phyloP scores from a whole-genome alignment of 2,329 filamentous ascomycete species.

The Ceratocystis variospora region DNA sequence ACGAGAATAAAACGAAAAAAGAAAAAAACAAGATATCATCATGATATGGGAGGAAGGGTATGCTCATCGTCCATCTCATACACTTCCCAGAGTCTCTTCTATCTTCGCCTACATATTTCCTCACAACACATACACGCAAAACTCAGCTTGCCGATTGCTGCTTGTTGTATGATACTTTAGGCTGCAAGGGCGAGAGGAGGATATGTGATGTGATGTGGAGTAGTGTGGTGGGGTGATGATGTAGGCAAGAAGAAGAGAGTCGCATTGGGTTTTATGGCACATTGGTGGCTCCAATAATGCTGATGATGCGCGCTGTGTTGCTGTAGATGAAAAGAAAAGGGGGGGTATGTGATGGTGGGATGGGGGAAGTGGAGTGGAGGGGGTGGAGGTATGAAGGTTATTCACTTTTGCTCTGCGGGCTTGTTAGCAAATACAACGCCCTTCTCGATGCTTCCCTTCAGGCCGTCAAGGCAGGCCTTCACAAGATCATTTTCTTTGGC shows the following conservation, averaged over 20 bases:
- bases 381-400: slow-evolving; percentile 21
- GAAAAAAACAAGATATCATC: slow-evolving; percentile 12
- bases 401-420: slow-evolving; percentile 69
- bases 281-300: slow-evolving; percentile 9
- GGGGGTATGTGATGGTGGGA: background rate
- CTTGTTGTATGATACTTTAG: background rate
- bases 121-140: background rate
- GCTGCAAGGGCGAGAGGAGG: background rate
- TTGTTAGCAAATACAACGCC: slow-evolving; percentile 80
- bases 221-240: background rate
- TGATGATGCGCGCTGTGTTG: slow-evolving; percentile 13
- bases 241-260: background rate
- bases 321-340: background rate
- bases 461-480: slow-evolving; percentile 56
- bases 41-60: slow-evolving; percentile 1
- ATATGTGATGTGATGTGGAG: background rate
- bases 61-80: background rate
- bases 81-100: background rate
- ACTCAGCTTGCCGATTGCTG: background rate
- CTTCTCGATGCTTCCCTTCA: slow-evolving; percentile 90
- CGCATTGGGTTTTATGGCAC: background rate
- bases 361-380: slow-evolving; percentile 19
- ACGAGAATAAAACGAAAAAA: background rate
- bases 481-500: slow-evolving; percentile 84
- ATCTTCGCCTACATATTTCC: background rate